A percentile compares a stretch with the other conserved stretches of the same genome.
phyloP scores from a whole-genome alignment of 306 rosid species.

The Chamaecrista fasciculata region DNA sequence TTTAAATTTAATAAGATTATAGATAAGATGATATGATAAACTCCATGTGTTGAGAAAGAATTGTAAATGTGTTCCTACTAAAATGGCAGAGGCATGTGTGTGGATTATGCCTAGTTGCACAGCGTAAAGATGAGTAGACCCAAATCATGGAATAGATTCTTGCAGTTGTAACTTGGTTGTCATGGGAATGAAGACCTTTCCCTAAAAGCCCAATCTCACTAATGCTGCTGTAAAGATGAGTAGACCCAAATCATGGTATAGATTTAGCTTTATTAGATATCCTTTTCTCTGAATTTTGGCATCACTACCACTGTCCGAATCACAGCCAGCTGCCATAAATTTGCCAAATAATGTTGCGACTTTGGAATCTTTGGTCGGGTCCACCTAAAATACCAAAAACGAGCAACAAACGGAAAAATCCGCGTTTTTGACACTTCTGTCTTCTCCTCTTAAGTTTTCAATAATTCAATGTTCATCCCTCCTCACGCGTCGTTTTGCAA shows the following conservation, averaged over 20 bases:
- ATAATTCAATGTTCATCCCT: no score
- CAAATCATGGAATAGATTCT: slow-evolving; percentile 5
- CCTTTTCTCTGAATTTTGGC: not conserved
- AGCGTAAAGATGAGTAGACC: no score
- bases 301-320: no score
- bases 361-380: not conserved
- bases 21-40: not conserved
- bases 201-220: no score
- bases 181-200: not conserved
- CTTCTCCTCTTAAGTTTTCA: not conserved
- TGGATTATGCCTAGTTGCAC: no score
- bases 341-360: no score
- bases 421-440: slow-evolving; percentile 42
- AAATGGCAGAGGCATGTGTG: no score
- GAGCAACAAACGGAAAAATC: not conserved
- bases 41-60: no score
- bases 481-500: not conserved
- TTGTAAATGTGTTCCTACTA: no score
- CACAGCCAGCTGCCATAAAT: not conserved
- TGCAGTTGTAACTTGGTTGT: not conserved
- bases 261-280: not conserved
- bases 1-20: not conserved
- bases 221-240: no score
- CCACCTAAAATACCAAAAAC: not conserved
- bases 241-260: no score